phyloP scores from a whole-genome alignment of 1,139 yeast genomes.

The Candida pseudoviswanathii region DNA sequence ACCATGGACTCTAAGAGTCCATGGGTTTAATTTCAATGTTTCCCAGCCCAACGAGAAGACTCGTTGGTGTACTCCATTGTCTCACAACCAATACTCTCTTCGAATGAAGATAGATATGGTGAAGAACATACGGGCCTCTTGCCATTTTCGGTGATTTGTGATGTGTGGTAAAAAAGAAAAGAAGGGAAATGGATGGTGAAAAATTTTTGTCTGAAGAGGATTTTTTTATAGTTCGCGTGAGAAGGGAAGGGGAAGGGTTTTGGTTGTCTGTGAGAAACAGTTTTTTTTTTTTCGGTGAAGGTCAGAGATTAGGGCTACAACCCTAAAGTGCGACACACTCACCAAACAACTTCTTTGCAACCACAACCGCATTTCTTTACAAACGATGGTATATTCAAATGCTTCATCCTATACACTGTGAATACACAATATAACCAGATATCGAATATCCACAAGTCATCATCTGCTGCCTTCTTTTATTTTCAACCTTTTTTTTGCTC shows the following conservation, averaged over 20 bases:
- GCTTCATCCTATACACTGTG: background rate
- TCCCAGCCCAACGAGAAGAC: slow-evolving; percentile 15
- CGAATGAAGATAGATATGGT: slow-evolving; percentile 1
- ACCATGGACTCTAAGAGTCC: slow-evolving; percentile 12
- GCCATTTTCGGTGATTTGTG: slow-evolving; percentile 19
- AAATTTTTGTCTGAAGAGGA: slow-evolving; percentile 4
- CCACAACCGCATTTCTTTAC: background rate
- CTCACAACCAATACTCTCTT: slow-evolving; percentile 6
- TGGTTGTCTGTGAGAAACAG: background rate
- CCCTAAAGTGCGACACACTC: background rate
- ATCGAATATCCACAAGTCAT: background rate
- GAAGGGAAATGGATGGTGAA: slow-evolving; percentile 4
- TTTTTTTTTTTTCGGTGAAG: background rate
- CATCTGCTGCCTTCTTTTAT: background rate
- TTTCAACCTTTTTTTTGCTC: background rate
- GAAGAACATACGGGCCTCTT: slow-evolving; percentile 22
- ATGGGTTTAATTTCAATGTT: slow-evolving; percentile 18
- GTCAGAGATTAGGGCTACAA: slow-evolving; percentile 2
- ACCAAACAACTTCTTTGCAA: background rate
- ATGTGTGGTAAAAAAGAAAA: slow-evolving; percentile 3
- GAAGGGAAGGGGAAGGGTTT: background rate
- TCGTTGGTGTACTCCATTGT: slow-evolving; percentile 15
- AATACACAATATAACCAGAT: slow-evolving; percentile 1
- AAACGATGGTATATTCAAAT: background rate
- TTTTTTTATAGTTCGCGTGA: background rate